Conservation (phyloP, 2,329 filamentous ascomycete species). For the Sclerotiophoma versabilis region DNA sequence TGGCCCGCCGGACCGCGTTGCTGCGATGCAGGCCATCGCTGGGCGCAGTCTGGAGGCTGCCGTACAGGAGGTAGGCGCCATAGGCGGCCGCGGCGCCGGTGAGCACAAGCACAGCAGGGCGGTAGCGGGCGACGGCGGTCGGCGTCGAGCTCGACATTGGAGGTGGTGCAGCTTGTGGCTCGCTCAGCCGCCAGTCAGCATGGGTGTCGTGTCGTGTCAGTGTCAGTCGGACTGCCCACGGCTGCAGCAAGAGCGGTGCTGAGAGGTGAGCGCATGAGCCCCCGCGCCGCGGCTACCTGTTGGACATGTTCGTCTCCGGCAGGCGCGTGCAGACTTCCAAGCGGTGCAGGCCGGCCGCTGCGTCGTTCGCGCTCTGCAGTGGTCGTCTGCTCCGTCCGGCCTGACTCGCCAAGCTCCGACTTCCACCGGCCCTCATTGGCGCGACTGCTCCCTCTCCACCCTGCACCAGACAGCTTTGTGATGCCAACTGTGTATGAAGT, state of each 20-base stretch:
- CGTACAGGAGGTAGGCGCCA: constrained; percentile 66
- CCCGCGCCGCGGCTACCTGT: constrained; percentile 23
- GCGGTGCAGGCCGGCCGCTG: background rate
- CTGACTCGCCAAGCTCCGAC: constrained; percentile 10
- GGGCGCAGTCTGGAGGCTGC: constrained; percentile 41
- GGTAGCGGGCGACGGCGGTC: constrained; percentile 48
- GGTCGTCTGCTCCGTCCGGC: too few relatives aligned
- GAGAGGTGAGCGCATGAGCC: constrained; percentile 6
- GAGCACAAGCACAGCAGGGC: constrained; percentile 61
- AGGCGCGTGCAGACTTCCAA: background rate
- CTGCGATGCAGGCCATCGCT: constrained; percentile 63
- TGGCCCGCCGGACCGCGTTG: constrained; percentile 69
- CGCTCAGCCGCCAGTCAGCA: background rate
- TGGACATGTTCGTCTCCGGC: constrained; percentile 12
- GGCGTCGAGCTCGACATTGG: constrained; percentile 44
- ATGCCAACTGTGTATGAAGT: too few relatives aligned
- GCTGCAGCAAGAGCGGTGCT: constrained; percentile 7
- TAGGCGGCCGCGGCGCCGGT: constrained; percentile 65
- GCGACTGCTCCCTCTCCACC: background rate
- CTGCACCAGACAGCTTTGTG: background rate
- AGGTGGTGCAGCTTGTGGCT: constrained; percentile 6
- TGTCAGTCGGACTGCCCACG: too few relatives aligned
- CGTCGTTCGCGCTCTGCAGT: too few relatives aligned
- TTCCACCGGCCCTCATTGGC: constrained; percentile 7
- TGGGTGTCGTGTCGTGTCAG: background rate